phyloP scores from a whole-genome alignment of 208 protist genomes.

The Leishmania amazonensis region DNA sequence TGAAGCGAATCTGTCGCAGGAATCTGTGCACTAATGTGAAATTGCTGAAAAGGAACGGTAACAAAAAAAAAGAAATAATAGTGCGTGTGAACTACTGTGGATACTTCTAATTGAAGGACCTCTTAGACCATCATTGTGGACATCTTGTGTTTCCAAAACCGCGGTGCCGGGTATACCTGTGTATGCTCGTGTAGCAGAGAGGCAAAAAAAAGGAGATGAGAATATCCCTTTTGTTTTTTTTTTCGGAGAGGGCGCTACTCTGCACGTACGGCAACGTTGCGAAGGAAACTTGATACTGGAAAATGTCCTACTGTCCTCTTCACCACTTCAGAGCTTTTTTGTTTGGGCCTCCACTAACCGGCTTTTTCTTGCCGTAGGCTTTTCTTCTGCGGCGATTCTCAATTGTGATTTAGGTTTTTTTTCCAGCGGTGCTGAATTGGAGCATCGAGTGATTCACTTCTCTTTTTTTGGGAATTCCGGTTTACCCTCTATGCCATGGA shows the following conservation, averaged over 20 bases:
- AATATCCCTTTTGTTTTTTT: not conserved
- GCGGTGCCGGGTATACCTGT: not conserved
- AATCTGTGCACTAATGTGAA: not conserved
- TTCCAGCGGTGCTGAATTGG: too few relatives aligned
- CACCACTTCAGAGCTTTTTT: not conserved
- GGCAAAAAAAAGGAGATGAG: not conserved
- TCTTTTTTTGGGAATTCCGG: too few relatives aligned
- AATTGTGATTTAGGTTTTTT: not conserved
- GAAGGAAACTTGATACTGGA: not conserved
- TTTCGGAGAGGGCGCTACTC: not conserved
- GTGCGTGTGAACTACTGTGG: not conserved
- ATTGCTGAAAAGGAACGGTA: not conserved
- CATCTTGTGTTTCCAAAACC: not conserved
- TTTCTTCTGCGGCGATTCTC: not conserved
- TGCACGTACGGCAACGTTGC: not conserved
- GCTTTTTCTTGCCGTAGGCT: not conserved
- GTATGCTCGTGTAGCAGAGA: not conserved
- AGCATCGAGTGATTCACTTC: too few relatives aligned
- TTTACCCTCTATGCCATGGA: not conserved
- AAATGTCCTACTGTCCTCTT: not conserved
- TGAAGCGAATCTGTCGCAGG: not conserved
- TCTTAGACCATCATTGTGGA: not conserved
- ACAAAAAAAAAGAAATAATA: not conserved
- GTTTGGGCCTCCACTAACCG: not conserved
- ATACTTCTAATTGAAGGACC: not conserved